Percentiles rank a stretch among this genome's conserved stretches.
These are phyloP conservation scores for Aspergillus ibericus DNA, from an alignment of 2,329 filamentous ascomycete species.

Conservation along the genomic window DNA sequence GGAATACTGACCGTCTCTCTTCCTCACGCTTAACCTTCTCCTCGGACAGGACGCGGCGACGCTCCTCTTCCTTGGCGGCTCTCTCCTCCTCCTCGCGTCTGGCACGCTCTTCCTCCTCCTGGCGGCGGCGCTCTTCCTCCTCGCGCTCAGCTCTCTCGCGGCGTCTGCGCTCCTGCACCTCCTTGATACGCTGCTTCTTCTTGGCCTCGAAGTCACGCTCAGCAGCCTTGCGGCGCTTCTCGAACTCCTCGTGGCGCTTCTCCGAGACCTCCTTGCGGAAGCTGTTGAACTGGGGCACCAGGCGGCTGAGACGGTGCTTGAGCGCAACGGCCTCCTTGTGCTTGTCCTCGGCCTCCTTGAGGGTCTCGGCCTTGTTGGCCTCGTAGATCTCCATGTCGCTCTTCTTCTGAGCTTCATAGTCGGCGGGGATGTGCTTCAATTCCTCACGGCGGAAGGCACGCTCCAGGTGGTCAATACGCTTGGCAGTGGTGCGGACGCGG, in stretches of 20 bases:
- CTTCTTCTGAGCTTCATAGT: conserved; percentile 81
- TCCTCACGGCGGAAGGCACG: conserved; percentile 96
- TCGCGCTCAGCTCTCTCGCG: conserved; percentile 82
- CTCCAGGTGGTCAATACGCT: conserved; percentile 95
- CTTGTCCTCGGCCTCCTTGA: conserved; percentile 79
- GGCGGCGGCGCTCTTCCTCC: conserved; percentile 73
- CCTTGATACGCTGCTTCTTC: conserved; percentile 83
- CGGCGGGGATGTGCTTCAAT: conserved; percentile 81
- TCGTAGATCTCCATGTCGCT: conserved; percentile 79
- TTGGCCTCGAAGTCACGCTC: conserved; percentile 92
- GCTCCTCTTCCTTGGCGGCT: conserved; percentile 75
- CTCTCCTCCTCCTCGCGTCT: conserved; percentile 84
- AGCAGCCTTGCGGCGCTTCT: conserved; percentile 86
- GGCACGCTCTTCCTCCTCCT: conserved; percentile 82
- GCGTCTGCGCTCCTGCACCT: conserved; percentile 77
- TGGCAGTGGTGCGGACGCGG: conserved; percentile 85
- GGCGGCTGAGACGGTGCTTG: conserved; percentile 84
- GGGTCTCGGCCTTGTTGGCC: conserved; percentile 70
- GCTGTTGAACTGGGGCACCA: conserved; percentile 79
- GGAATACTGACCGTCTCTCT: conserved; percentile 55
- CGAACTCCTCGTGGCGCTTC: conserved; percentile 90
- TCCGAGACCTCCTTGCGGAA: conserved; percentile 83
- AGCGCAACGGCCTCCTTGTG: conserved; percentile 90
- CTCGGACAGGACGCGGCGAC: conserved; percentile 70
- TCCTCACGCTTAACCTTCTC: conserved; percentile 63